These are phyloP conservation scores for Ceratocystis lukuohia DNA, from an alignment of 2,329 filamentous ascomycete species.

Conservation along the genomic window DNA sequence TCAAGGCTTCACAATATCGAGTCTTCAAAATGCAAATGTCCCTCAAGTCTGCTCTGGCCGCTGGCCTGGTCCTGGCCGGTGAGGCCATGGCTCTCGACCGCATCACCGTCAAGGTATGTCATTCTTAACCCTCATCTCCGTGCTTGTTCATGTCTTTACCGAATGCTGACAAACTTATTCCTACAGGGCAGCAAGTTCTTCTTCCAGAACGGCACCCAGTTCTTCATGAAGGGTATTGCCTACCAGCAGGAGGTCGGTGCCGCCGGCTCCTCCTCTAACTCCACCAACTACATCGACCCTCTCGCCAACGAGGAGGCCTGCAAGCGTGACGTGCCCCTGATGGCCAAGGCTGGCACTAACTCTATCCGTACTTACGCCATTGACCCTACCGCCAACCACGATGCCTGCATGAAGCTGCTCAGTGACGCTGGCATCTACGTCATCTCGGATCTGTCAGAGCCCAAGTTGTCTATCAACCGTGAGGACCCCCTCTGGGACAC, in stretches of 20 bases:
- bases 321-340: slow-evolving; percentile 71
- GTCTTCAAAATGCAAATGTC: slow-evolving; percentile 24
- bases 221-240: slow-evolving; percentile 82
- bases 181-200: slow-evolving; percentile 71
- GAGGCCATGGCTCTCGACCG: slow-evolving; percentile 37
- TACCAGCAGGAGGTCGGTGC: slow-evolving; percentile 72
- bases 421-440: slow-evolving; percentile 86
- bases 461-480: slow-evolving; percentile 71
- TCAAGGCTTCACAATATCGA: neutral
- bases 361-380: slow-evolving; percentile 91
- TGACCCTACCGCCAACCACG: slow-evolving; percentile 65
- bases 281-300: slow-evolving; percentile 60
- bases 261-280: slow-evolving; percentile 35
- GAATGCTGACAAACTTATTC: slow-evolving; percentile 7
- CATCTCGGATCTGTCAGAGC: slow-evolving; percentile 78
- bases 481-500: slow-evolving; percentile 66
- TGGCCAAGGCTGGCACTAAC: slow-evolving; percentile 72
- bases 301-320: slow-evolving; percentile 59
- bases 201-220: slow-evolving; percentile 56
- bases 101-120: slow-evolving; percentile 54
- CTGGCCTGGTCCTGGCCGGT: slow-evolving; percentile 32
- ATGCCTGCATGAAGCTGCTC: slow-evolving; percentile 70
- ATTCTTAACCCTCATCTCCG: neutral
- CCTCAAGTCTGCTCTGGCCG: slow-evolving; percentile 24
- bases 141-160: neutral